Evolutionary conservation across 192 early-diverging fungal genomes (phyloP).

Genomic region (Coemansia sp.): DNA sequence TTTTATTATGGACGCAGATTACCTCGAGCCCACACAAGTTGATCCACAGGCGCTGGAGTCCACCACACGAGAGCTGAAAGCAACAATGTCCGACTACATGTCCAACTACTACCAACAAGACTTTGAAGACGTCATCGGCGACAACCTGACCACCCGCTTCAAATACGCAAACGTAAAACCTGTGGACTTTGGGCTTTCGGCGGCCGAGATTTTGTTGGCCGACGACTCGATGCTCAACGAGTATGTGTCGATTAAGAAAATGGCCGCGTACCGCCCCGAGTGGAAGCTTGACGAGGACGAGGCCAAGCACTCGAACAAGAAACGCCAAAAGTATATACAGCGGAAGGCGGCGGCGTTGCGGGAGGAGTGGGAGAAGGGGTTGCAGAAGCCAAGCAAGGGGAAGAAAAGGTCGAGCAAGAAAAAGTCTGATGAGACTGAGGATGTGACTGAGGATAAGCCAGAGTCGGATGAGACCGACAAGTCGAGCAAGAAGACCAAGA

Average conservation of each 20-base stretch:
- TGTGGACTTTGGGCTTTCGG: conserved; percentile 72
- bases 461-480: background rate
- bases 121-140: conserved; percentile 85
- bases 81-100: conserved; percentile 69
- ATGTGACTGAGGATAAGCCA: background rate
- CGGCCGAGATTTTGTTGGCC: conserved; percentile 86
- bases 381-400: conserved; percentile 29
- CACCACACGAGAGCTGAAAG: conserved; percentile 31
- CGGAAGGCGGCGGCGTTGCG: conserved; percentile 32
- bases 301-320: conserved; percentile 58
- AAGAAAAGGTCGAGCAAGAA: conserved; percentile 39
- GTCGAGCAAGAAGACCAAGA: background rate
- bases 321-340: conserved; percentile 55
- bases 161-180: conserved; percentile 85
- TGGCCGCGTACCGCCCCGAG: conserved; percentile 78
- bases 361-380: conserved; percentile 22
- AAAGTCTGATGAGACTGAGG: conserved; percentile 6
- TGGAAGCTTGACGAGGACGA: conserved; percentile 55
- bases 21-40: conserved; percentile 66
- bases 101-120: conserved; percentile 91
- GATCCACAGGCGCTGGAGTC: conserved; percentile 12
- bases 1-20: conserved; percentile 91
- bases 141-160: conserved; percentile 84
- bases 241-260: conserved; percentile 78
- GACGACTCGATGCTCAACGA: conserved; percentile 87